Evolutionary conservation across 106 monocot genomes (phyloP).

Genomic region (Narthecium ossifragum): DNA sequence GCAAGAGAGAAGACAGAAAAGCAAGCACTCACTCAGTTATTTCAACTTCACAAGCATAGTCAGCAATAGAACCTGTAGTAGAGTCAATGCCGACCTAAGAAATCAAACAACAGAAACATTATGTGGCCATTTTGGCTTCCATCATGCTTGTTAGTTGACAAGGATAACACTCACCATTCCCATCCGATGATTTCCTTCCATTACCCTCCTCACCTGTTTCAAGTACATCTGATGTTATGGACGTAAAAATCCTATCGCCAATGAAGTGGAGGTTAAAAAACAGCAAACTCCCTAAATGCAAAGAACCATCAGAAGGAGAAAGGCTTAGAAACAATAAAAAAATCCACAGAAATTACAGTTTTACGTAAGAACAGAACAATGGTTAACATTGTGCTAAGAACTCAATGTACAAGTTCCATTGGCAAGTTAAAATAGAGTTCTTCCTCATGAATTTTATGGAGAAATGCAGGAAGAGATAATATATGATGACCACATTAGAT

Average conservation of each 20-base stretch:
- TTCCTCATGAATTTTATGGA: no score
- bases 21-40: slow-evolving; percentile 67
- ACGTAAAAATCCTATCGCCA: no score
- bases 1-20: slow-evolving; percentile 12
- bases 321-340: background rate
- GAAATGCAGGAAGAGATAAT: no score
- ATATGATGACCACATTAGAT: no score
- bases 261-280: no score
- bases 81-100: slow-evolving; percentile 81
- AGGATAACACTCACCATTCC: slow-evolving; percentile 60
- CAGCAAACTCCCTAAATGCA: no score
- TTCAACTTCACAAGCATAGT: slow-evolving; percentile 98
- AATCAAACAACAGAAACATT: slow-evolving; percentile 1
- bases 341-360: background rate
- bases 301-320: no score
- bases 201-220: slow-evolving; percentile 82
- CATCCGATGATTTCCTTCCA: slow-evolving; percentile 99
- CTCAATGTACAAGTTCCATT: no score
- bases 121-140: background rate
- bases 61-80: slow-evolving; percentile 71
- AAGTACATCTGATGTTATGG: no score
- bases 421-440: no score
- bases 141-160: background rate
- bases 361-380: background rate
- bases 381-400: background rate